Percentiles rank a stretch among this genome's conserved stretches.
Conservation (phyloP, 1,139 yeast genomes). For the Spathaspora sp. region DNA sequence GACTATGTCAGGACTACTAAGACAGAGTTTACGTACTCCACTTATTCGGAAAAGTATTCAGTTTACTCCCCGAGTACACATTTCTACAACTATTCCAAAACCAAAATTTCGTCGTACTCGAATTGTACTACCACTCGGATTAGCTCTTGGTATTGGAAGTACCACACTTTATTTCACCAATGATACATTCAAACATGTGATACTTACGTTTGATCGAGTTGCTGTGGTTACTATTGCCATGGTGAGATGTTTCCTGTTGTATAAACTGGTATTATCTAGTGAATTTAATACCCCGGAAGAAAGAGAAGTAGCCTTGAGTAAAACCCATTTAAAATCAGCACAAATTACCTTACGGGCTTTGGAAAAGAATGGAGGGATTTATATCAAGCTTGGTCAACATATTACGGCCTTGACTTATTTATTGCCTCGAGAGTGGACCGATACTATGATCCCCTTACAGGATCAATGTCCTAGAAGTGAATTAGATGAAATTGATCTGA, state of each 20-base stretch:
- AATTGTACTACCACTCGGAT: conserved; percentile 17
- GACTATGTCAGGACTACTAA: background rate
- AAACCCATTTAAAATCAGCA: conserved; percentile 73
- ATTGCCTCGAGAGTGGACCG: conserved; percentile 92
- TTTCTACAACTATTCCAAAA: background rate
- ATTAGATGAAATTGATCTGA: conserved; percentile 59
- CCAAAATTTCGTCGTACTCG: background rate
- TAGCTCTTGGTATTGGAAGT: conserved; percentile 31
- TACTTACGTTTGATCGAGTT: conserved; percentile 52
- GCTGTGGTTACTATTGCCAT: conserved; percentile 67
- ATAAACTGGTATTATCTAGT: conserved; percentile 54
- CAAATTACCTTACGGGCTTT: conserved; percentile 74
- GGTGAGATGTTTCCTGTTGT: conserved; percentile 59
- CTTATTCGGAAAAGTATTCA: background rate
- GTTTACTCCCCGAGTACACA: background rate
- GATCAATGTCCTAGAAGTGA: conserved; percentile 87
- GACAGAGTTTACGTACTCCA: background rate
- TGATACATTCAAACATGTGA: conserved; percentile 30
- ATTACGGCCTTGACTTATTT: conserved; percentile 88
- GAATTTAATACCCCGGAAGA: conserved; percentile 50
- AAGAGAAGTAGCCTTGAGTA: conserved; percentile 51
- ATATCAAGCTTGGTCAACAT: conserved; percentile 93
- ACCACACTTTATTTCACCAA: conserved; percentile 32
- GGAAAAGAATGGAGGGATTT: conserved; percentile 86
- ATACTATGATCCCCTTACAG: conserved; percentile 89